Evolutionary conservation across 2,329 filamentous ascomycete genomes (phyloP), one percentile per base, ranked within the genome.

Genomic region (Aspergillus amoenus): DNA sequence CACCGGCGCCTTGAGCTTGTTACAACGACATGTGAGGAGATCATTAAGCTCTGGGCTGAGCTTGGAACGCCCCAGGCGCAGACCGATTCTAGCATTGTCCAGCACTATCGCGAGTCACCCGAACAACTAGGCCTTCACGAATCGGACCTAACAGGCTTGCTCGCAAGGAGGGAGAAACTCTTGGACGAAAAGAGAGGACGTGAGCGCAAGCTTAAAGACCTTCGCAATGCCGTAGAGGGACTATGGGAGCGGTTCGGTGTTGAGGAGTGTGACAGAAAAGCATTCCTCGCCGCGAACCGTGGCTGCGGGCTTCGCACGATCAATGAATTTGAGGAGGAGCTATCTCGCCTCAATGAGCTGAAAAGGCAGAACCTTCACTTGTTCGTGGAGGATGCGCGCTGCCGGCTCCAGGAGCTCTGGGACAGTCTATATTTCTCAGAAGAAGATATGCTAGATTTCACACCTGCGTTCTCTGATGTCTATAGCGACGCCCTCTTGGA

Each of bases 391-490:
- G 94, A 99, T 77, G 89, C 93, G 18, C 85, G 95, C 41, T 90
- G 87, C 76, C 91, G 90, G 70, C 82, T 99, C 11, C 93, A 97
- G 73, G 93, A 95, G 69, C 84, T 99, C 0, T 99, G 95, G 94
- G 94, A 99, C 70, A 82, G 86, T 0, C 79, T 99, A 1, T 97
- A 94, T 78, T 93, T 95, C 70, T 96, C 91, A 0, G 94, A 99
- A 71, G 94, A 99, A 68, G 94, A 99, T 77, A 97, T 97, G 93
- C 85, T 97, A 56, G 93, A 97, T 65, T 99, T 99, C 66, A 94
- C 93, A 0, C 94, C 95, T 0, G 94, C 93, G 42, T 97, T 97
- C 72, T 96, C 92, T 11, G 94, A 97, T 70, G 93, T 97, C 18
- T 97, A 95, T 76, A 97, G 92, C 67, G 94, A 99, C 72, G 94